Conservation (phyloP, 2,329 filamentous ascomycete genomes). For the Trichoderma lentiforme region DNA sequence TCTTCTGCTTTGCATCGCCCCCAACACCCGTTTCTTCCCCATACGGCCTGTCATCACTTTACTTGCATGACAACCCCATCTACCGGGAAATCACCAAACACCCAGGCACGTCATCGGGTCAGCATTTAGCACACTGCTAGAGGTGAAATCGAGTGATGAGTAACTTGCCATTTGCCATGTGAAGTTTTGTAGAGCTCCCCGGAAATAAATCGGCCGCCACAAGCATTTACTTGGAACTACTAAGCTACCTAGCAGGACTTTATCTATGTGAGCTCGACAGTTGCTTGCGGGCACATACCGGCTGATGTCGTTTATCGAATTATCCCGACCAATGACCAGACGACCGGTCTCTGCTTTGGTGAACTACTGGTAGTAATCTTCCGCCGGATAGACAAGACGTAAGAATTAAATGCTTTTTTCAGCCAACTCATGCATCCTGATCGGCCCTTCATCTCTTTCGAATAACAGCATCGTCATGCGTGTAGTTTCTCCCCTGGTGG, state of each 20-base stretch:
- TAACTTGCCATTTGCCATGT: background rate
- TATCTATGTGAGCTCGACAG: background rate
- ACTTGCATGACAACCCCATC: background rate
- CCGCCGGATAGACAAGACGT: background rate
- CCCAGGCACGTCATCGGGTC: conserved; percentile 1
- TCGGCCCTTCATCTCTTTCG: background rate
- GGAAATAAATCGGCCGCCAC: background rate
- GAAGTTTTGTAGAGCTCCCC: background rate
- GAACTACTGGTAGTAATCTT: background rate
- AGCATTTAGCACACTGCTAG: background rate
- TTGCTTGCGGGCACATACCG: background rate
- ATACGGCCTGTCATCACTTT: background rate
- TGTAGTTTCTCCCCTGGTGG: background rate
- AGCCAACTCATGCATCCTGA: background rate
- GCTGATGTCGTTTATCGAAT: background rate
- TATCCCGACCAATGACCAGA: background rate
- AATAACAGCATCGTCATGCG: background rate
- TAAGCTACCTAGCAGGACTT: background rate
- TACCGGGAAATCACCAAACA: background rate
- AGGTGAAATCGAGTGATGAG: background rate
- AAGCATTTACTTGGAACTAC: background rate
- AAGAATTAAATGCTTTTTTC: background rate
- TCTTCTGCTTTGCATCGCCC: background rate
- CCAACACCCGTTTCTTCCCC: background rate
- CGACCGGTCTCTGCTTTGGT: background rate